Percentiles rank a stretch among this genome's conserved stretches.
These are phyloP conservation scores for Nakazawaea wickerhamii DNA, from an alignment of 805 yeast genomes.

Conservation along the genomic window DNA sequence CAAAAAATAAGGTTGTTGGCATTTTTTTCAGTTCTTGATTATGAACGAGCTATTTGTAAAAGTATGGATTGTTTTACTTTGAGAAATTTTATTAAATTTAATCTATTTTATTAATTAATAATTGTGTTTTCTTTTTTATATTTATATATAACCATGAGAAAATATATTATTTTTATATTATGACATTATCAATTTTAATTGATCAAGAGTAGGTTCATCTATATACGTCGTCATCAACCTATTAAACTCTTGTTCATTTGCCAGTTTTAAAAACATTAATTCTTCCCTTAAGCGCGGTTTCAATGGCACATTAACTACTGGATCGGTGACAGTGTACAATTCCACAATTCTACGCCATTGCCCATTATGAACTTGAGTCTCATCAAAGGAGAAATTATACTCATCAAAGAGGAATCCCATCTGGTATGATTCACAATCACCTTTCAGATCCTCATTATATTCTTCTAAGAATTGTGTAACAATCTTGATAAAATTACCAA, in stretches of 20 bases:
- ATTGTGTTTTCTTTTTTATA: not conserved
- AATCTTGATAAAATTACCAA: conserved; percentile 24
- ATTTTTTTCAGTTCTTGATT: too few relatives aligned
- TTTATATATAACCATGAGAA: too few relatives aligned
- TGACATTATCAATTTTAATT: conserved; percentile 18
- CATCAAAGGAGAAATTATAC: conserved; percentile 23
- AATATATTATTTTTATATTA: not conserved
- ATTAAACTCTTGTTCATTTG: conserved; percentile 26
- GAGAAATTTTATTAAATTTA: too few relatives aligned
- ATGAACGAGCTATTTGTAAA: too few relatives aligned
- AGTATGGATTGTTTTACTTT: too few relatives aligned
- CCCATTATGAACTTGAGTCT: conserved; percentile 25
- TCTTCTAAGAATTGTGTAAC: conserved; percentile 58
- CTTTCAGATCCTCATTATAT: conserved; percentile 52
- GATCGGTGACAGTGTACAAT: conserved; percentile 35
- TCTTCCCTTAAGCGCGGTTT: conserved; percentile 34
- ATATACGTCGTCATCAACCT: conserved; percentile 26
- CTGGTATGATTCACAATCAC: conserved; percentile 54
- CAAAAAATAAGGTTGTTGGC: too few relatives aligned
- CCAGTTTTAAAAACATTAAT: conserved; percentile 24
- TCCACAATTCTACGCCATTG: conserved; percentile 39
- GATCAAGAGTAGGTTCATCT: conserved; percentile 26
- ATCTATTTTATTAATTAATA: too few relatives aligned
- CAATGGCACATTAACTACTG: conserved; percentile 49
- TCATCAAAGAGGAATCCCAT: conserved; percentile 33